Percentiles rank a stretch among this genome's conserved stretches.
phyloP scores from a whole-genome alignment of 2,329 filamentous ascomycete genomes.

The Cladosporium sp. region DNA sequence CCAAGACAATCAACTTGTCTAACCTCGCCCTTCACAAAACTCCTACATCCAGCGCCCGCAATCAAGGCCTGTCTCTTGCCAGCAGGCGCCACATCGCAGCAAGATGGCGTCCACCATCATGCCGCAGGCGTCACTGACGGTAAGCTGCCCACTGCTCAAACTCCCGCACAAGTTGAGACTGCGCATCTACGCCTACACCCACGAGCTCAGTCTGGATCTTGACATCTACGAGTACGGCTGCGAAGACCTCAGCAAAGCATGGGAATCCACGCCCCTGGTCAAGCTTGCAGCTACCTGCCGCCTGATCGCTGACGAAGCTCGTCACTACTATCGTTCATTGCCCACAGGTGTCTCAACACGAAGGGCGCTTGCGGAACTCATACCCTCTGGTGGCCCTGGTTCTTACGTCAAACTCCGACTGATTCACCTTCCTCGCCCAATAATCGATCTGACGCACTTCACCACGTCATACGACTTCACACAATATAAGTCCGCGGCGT shows the following conservation, averaged over 20 bases:
- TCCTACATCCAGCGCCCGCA: neutral
- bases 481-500: neutral
- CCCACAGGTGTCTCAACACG: neutral
- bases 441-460: neutral
- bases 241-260: neutral
- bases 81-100: neutral
- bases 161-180: neutral
- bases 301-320: neutral
- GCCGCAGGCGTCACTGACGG: neutral
- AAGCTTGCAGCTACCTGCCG: neutral
- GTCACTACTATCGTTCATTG: neutral
- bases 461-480: neutral
- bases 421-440: neutral
- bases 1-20: neutral
- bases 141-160: neutral
- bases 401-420: neutral
- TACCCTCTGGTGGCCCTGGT: neutral
- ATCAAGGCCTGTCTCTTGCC: neutral
- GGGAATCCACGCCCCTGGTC: neutral
- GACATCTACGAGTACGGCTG: neutral
- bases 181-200: neutral
- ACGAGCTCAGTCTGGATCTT: neutral
- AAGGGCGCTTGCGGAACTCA: neutral
- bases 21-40: neutral
- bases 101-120: neutral